A percentile compares a stretch with the other conserved stretches of the same genome.
These are phyloP conservation scores for Leccinum imitatum DNA, from an alignment of 768 basidiomycete species.

Conservation along the genomic window DNA sequence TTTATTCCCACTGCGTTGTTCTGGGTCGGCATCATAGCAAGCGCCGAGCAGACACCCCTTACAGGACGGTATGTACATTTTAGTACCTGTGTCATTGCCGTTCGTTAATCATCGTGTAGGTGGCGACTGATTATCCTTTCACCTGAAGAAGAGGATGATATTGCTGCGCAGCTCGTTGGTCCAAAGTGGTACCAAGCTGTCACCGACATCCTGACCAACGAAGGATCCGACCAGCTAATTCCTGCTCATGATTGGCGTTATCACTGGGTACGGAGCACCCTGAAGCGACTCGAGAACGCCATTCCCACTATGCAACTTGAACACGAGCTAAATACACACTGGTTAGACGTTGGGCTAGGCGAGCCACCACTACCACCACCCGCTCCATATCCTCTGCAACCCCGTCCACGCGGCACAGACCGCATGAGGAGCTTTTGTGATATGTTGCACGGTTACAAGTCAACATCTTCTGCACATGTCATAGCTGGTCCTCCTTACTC, in stretches of 20 bases:
- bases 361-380: conserved; percentile 75
- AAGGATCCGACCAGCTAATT: conserved; percentile 63
- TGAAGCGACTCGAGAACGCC: conserved; percentile 73
- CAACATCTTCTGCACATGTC: conserved; percentile 47
- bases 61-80: conserved; percentile 69
- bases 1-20: conserved; percentile 62
- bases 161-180: conserved; percentile 79
- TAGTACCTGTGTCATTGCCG: background rate
- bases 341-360: conserved; percentile 51
- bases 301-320: conserved; percentile 69
- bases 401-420: conserved; percentile 77
- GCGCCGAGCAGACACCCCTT: conserved; percentile 74
- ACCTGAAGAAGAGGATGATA: conserved; percentile 89
- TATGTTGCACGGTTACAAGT: conserved; percentile 44
- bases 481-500: conserved; percentile 87
- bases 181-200: conserved; percentile 87
- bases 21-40: conserved; percentile 68
- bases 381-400: conserved; percentile 74
- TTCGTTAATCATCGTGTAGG: conserved; percentile 38
- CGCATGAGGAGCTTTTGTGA: conserved; percentile 60
- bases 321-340: conserved; percentile 50
- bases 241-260: conserved; percentile 86
- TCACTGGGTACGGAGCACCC: conserved; percentile 77
- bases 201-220: conserved; percentile 67
- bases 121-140: conserved; percentile 88